A percentile compares a stretch with the other conserved stretches of the same genome.
Conservation (phyloP, 2,329 filamentous ascomycete species). For the Juglanconis oblonga region DNA sequence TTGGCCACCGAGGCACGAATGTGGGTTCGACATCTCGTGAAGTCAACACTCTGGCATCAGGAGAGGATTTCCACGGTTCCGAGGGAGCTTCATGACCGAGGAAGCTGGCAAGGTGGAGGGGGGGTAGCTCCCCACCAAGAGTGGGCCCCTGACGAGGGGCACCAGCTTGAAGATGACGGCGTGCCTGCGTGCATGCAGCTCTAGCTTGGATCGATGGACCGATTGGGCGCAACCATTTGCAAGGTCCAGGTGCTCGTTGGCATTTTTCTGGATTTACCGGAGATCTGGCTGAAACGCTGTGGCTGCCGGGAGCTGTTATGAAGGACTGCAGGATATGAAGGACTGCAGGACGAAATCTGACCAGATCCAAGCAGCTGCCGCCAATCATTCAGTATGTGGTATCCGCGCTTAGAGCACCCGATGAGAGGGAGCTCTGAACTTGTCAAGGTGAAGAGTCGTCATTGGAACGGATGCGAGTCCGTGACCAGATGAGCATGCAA, state of each 20-base stretch:
- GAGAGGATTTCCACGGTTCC: background rate
- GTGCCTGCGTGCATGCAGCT: conserved; percentile 1
- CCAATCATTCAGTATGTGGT: background rate
- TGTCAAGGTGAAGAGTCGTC: background rate
- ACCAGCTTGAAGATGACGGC: conserved; percentile 4
- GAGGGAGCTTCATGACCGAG: conserved; percentile 1
- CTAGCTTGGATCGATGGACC: conserved; percentile 1
- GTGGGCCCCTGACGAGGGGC: conserved; percentile 8
- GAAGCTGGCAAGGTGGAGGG: background rate
- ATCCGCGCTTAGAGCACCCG: background rate
- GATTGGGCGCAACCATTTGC: conserved; percentile 1
- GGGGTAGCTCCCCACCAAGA: conserved; percentile 18
- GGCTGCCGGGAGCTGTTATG: background rate
- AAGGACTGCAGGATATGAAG: background rate
- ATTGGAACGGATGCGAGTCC: background rate
- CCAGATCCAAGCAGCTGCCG: too few relatives aligned
- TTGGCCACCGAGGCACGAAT: background rate
- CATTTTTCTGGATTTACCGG: background rate
- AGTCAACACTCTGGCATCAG: background rate
- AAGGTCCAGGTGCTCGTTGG: background rate
- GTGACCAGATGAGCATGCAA: background rate
- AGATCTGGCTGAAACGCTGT: conserved; percentile 2
- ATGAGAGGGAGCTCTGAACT: background rate
- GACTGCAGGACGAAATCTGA: background rate
- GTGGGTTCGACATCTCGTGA: background rate